Conservation (phyloP, 1,284 basidiomycete genomes). For the Ceratobasidium sp. region DNA sequence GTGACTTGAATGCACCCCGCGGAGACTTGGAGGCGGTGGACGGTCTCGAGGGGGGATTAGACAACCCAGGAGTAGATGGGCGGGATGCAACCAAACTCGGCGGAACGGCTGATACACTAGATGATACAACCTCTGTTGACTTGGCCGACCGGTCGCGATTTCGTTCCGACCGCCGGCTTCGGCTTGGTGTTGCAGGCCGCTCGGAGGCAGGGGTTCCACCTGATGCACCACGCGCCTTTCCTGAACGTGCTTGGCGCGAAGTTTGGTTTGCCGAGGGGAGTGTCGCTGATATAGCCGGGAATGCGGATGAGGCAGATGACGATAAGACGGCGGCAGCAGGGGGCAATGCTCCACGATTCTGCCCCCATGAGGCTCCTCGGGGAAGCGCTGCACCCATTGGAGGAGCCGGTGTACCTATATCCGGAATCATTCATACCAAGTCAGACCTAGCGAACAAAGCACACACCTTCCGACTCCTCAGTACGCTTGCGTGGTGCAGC, state of each 20-base stretch:
- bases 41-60: slow-evolving; percentile 42
- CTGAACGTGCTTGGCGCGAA: slow-evolving; percentile 42
- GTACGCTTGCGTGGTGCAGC: slow-evolving; percentile 60
- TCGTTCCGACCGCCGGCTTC: slow-evolving; percentile 31
- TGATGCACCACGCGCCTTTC: slow-evolving; percentile 43
- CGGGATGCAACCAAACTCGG: slow-evolving; percentile 63
- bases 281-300: slow-evolving; percentile 40
- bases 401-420: slow-evolving; percentile 51
- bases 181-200: slow-evolving; percentile 38
- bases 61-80: slow-evolving; percentile 66
- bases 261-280: slow-evolving; percentile 32
- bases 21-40: slow-evolving; percentile 46
- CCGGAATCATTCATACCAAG: slow-evolving; percentile 4
- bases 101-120: slow-evolving; percentile 26
- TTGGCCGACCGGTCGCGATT: slow-evolving; percentile 37
- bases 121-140: slow-evolving; percentile 30
- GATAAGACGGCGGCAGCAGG: slow-evolving; percentile 48
- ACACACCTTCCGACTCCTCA: slow-evolving; percentile 75
- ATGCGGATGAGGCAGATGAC: slow-evolving; percentile 50
- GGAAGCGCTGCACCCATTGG: slow-evolving; percentile 69
- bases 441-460: neutral
- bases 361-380: slow-evolving; percentile 86
- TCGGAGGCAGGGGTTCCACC: slow-evolving; percentile 17
- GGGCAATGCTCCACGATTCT: slow-evolving; percentile 60
- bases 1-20: slow-evolving; percentile 35